Conservation (phyloP, 2,329 filamentous ascomycete species). For the Monilinia fructigena region DNA sequence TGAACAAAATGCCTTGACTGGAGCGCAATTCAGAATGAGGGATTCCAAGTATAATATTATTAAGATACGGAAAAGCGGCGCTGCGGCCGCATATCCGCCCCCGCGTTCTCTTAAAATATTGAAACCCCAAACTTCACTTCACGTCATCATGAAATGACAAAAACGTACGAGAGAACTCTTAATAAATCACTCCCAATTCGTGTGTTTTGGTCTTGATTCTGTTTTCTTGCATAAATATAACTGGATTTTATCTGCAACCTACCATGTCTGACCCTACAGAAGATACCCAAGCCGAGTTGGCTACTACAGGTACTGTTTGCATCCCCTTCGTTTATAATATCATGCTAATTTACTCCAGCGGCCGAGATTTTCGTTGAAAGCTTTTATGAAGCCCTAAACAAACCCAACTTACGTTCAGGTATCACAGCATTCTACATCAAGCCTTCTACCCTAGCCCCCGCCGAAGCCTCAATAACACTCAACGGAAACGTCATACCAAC, state of each 20-base stretch:
- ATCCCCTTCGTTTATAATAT: background rate
- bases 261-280: constrained; percentile 48
- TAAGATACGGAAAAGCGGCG: background rate
- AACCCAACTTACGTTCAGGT: constrained; percentile 46
- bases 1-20: background rate
- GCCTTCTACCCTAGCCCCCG: constrained; percentile 52
- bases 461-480: constrained; percentile 68
- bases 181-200: background rate
- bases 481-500: constrained; percentile 69
- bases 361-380: constrained; percentile 69
- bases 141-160: constrained; percentile 5
- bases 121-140: constrained; percentile 3
- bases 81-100: constrained; percentile 9
- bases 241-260: background rate
- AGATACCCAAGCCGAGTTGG: constrained; percentile 44
- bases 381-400: constrained; percentile 75
- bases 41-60: background rate
- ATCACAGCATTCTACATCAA: constrained; percentile 71
- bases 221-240: background rate
- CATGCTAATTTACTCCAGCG: constrained; percentile 47
- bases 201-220: background rate
- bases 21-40: constrained; percentile 3
- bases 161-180: background rate
- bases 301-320: constrained; percentile 37
- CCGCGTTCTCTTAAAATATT: constrained; percentile 12